Percentiles rank a stretch among this genome's conserved stretches.
These are phyloP conservation scores for Microstegium vimineum DNA, from an alignment of 176 grass and related monocot genomes.

Conservation along the genomic window DNA sequence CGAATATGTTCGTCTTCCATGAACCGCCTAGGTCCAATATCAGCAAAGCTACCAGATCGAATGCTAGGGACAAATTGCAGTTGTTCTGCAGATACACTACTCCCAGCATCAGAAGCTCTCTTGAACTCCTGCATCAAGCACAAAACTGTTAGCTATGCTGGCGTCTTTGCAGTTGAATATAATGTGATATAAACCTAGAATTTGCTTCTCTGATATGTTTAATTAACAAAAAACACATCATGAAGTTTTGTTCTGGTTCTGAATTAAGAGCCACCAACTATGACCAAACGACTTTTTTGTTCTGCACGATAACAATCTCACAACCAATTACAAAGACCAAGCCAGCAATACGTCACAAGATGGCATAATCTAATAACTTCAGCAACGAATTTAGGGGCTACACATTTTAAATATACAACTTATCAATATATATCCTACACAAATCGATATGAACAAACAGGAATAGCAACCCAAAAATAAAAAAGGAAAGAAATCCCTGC, in stretches of 20 bases:
- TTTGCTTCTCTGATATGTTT: background rate
- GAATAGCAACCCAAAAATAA: background rate
- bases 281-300: background rate
- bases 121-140: slow-evolving; percentile 48
- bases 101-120: background rate
- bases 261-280: background rate
- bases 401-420: background rate
- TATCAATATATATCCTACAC: background rate
- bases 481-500: background rate
- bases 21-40: slow-evolving; percentile 69
- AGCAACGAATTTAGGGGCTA: background rate
- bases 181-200: background rate
- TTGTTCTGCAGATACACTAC: slow-evolving; percentile 10
- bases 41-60: slow-evolving; percentile 74
- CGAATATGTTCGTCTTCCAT: slow-evolving; percentile 97
- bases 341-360: background rate
- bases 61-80: slow-evolving; percentile 56
- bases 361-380: background rate
- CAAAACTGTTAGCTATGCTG: slow-evolving; percentile 11
- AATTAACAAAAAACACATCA: background rate
- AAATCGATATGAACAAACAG: background rate
- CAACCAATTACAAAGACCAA: background rate
- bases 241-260: background rate
- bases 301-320: background rate
- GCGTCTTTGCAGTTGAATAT: background rate